Percentiles rank a stretch among this genome's conserved stretches.
These are phyloP conservation scores for Boletus sp. DNA, from an alignment of 768 basidiomycete species.

Conservation along the genomic window DNA sequence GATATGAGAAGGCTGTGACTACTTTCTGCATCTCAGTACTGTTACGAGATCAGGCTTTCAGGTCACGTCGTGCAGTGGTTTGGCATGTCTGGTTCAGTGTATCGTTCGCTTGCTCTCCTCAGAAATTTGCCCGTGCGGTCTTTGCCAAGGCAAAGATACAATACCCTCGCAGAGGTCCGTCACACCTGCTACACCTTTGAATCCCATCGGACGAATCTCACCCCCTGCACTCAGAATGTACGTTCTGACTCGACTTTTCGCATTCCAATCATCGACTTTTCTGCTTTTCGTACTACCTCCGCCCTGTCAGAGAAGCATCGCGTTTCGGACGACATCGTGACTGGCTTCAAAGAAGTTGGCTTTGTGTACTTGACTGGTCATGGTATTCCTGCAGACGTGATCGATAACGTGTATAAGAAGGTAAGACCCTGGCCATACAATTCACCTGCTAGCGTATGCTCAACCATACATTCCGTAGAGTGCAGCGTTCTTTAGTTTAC, in stretches of 20 bases:
- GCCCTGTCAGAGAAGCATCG: conserved; percentile 51
- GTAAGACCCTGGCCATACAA: conserved; percentile 35
- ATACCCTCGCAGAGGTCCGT: conserved; percentile 26
- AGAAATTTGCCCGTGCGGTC: background rate
- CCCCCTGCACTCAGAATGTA: conserved; percentile 26
- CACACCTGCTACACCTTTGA: background rate
- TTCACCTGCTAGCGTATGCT: background rate
- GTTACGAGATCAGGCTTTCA: background rate
- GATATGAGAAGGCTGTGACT: too few species aligned
- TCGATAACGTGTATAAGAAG: conserved; percentile 37
- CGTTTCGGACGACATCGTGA: conserved; percentile 42
- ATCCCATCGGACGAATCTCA: conserved; percentile 5
- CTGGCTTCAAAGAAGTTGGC: conserved; percentile 76
- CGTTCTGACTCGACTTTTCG: conserved; percentile 44
- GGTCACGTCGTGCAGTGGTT: too few species aligned
- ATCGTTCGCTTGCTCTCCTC: conserved; percentile 11
- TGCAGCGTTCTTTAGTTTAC: too few species aligned
- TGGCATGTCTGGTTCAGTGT: conserved; percentile 11
- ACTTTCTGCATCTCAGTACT: too few species aligned
- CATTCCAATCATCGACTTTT: conserved; percentile 80
- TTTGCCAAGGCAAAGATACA: conserved; percentile 12
- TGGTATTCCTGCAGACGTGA: background rate
- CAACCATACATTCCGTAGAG: conserved; percentile 26
- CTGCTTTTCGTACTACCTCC: conserved; percentile 53
- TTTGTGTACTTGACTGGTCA: conserved; percentile 79